phyloP scores from a whole-genome alignment of 73 alveolate genomes.

The Stentor coeruleus region DNA sequence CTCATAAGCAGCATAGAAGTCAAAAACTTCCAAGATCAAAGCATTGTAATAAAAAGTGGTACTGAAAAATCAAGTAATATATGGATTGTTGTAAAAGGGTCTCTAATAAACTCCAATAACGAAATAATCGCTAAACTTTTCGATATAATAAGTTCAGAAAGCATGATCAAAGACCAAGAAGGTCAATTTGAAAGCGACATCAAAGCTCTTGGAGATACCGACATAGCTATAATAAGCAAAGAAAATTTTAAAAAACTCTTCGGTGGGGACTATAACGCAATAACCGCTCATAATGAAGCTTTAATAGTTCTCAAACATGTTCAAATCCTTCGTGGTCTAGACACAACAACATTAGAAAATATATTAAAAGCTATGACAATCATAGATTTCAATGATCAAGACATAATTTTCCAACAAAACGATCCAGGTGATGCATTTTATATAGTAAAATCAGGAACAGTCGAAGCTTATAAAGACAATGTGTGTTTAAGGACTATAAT shows the following conservation, averaged over 20 bases:
- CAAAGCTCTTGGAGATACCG: background rate
- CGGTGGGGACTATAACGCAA: background rate
- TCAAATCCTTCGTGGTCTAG: background rate
- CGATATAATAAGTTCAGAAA: background rate
- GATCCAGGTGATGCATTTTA: conserved; percentile 59
- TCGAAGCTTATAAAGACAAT: conserved; percentile 37
- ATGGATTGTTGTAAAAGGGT: conserved; percentile 4
- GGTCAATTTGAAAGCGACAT: conserved; percentile 19
- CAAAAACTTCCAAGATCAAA: background rate
- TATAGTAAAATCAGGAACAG: conserved; percentile 50
- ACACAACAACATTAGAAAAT: background rate
- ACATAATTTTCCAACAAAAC: conserved; percentile 47
- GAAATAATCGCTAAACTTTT: background rate
- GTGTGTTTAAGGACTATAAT: conserved; percentile 37
- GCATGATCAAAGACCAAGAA: background rate
- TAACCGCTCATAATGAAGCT: background rate
- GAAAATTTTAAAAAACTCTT: background rate
- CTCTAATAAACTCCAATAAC: background rate
- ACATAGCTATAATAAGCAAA: background rate
- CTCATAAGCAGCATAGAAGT: background rate
- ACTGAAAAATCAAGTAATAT: background rate
- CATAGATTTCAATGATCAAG: conserved; percentile 29
- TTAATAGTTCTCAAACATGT: conserved; percentile 16
- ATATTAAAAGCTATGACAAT: background rate
- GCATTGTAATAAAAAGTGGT: background rate